Conservation (phyloP, 2,329 filamentous ascomycete species). For the Cercospora sp. region DNA sequence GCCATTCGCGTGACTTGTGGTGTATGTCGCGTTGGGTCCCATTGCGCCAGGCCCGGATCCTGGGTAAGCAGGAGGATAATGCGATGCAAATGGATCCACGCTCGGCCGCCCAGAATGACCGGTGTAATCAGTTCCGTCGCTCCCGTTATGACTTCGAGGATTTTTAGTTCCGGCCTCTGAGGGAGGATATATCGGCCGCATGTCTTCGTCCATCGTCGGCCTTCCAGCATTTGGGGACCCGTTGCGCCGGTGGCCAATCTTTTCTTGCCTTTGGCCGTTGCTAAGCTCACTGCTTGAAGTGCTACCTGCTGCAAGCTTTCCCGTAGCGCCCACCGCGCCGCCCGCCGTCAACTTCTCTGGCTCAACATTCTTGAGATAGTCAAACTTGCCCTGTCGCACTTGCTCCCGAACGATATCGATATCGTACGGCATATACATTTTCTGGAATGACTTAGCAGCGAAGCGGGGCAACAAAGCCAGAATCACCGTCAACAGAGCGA, state of each 20-base stretch:
- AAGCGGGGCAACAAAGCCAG: conserved; percentile 88
- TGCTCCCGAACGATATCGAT: conserved; percentile 95
- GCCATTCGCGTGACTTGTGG: conserved; percentile 1
- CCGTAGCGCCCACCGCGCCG: conserved; percentile 44
- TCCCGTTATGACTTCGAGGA: conserved; percentile 81
- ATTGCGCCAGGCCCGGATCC: conserved; percentile 12
- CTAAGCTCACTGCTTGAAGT: conserved; percentile 59
- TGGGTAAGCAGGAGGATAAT: conserved; percentile 39
- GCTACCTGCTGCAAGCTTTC: conserved; percentile 51
- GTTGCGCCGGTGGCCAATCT: conserved; percentile 48
- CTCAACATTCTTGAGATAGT: conserved; percentile 64
- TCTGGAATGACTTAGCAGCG: conserved; percentile 81
- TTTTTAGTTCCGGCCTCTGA: conserved; percentile 82
- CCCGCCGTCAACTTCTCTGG: conserved; percentile 34
- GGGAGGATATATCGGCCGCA: conserved; percentile 89
- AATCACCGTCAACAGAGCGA: conserved; percentile 74
- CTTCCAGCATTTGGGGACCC: conserved; percentile 19
- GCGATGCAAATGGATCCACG: conserved; percentile 39
- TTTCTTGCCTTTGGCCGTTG: conserved; percentile 17
- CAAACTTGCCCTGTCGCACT: conserved; percentile 78
- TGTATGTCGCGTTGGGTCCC: conserved; percentile 12
- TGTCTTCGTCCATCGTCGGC: conserved; percentile 76
- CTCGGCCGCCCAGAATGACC: conserved; percentile 45
- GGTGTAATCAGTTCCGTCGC: conserved; percentile 91
- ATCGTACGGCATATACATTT: conserved; percentile 89